Evolutionary conservation across 208 protist species (phyloP).

Genomic region (Willaertia magna): DNA sequence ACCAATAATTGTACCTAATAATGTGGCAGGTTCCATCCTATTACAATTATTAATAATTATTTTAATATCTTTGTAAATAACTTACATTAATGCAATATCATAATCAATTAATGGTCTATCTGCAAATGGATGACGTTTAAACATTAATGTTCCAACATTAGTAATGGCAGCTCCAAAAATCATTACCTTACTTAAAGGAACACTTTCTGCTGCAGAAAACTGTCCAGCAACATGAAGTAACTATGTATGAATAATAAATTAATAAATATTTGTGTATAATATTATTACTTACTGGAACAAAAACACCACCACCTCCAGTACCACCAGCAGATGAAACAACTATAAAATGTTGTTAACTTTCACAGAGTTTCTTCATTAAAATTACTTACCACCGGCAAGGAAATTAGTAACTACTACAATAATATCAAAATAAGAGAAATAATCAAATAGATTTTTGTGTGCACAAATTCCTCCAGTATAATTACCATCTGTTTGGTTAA

Average conservation of each 20-base stretch:
- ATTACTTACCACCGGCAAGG: neutral
- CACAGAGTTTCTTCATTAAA: too few relatives aligned
- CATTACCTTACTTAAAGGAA: neutral
- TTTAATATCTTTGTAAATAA: neutral
- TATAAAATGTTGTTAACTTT: too few relatives aligned
- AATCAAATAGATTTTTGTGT: neutral
- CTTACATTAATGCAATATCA: neutral
- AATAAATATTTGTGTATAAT: too few relatives aligned
- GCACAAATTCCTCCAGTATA: neutral
- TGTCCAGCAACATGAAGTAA: neutral
- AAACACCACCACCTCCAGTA: neutral
- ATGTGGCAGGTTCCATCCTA: neutral
- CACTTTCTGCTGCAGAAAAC: neutral
- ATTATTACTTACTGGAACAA: too few relatives aligned
- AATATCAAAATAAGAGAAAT: neutral
- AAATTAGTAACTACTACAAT: neutral
- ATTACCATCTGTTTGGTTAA: neutral
- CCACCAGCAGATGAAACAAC: neutral
- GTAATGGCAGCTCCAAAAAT: neutral
- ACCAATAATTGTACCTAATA: conserved; percentile 7
- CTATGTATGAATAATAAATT: too few relatives aligned
- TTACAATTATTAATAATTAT: neutral
- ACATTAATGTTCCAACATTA: neutral
- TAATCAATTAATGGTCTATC: neutral
- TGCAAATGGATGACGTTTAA: neutral